Evolutionary conservation across 2,329 filamentous ascomycete genomes (phyloP), one percentile per base, ranked within the genome.

Genomic region (Botrytis galanthina): DNA sequence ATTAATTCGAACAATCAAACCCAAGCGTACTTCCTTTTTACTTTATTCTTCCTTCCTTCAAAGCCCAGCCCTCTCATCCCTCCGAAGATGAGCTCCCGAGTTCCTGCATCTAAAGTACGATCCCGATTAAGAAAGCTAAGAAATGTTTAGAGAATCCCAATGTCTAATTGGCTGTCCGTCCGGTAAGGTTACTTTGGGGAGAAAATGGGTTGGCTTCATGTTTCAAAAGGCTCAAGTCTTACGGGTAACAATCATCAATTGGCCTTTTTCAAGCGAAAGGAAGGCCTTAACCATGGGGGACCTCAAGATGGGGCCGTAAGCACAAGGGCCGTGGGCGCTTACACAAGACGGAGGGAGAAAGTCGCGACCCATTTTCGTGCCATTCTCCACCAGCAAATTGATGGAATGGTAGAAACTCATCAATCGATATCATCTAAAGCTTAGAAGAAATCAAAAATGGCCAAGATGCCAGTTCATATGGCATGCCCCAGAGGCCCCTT

Each of bases 191-290:
- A 57, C 35, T 57, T 57, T 42, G 48, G 48, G 48, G n/a, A 42
- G 37, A n/a, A 16, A 57, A 42, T 44, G n/a, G 69, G 35, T 71
- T 71, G 57, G 44, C 32, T 51, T 71, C 20, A 16, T 39, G 69
- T 71, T 71, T 71, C 69, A 64, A 68, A 32, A 42, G 29, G 35
- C 48, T 42, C 42, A 14, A 63, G 6, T 51, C 57, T 71, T 42
- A 32, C 29, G 10, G 18, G 57, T 46, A 71, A 22, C n/a, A 29
- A 37, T 18, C 20, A 63, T 46, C 20, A 26, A 70, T 60, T 71
- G 69, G 42, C 39, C n/a, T 64, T 62, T 37, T 35, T 46, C 57
- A 71, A 64, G 39, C 59, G 59, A 71, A 62, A 71, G 46, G 57
- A 71, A 39, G 42, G 59, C n/a, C 57, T 71, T 39, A 29, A 18